Percentiles rank a stretch among this genome's conserved stretches.
Conservation (phyloP, 164 flowering plant genomes). For the Vitis cinerea region DNA sequence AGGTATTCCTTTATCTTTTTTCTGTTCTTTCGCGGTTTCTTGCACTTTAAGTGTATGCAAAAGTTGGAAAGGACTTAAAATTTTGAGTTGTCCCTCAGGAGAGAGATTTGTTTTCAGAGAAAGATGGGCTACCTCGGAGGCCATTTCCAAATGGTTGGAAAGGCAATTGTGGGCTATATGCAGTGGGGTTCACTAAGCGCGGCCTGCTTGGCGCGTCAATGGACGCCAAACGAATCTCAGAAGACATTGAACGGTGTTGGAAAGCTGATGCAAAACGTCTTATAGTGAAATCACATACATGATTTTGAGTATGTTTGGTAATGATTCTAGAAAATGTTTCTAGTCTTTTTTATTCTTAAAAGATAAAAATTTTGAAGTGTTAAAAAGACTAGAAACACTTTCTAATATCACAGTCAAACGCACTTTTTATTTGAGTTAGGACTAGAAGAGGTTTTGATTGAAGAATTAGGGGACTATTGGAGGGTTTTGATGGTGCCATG, state of each 20-base stretch:
- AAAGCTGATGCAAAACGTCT: slow-evolving; percentile 28
- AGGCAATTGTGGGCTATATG: slow-evolving; percentile 68
- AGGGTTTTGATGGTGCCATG: slow-evolving; percentile 2
- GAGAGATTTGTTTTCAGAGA: slow-evolving; percentile 55
- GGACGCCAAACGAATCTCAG: slow-evolving; percentile 68
- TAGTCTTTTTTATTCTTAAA: too few species aligned
- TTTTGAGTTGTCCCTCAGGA: slow-evolving; percentile 40
- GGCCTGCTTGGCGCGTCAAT: slow-evolving; percentile 73
- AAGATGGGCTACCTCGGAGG: slow-evolving; percentile 67
- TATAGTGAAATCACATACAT: background rate
- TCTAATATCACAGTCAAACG: too few species aligned
- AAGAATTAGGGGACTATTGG: background rate
- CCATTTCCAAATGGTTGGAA: slow-evolving; percentile 87
- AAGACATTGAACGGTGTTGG: slow-evolving; percentile 54
- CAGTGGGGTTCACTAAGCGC: slow-evolving; percentile 84
- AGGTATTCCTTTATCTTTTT: slow-evolving; percentile 33
- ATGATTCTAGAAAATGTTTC: too few species aligned
- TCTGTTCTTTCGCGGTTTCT: background rate
- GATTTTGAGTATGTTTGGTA: background rate
- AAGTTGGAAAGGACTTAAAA: background rate
- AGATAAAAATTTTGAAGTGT: too few species aligned
- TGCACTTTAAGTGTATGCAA: background rate
- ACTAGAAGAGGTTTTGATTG: background rate
- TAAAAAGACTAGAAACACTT: too few species aligned
- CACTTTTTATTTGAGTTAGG: background rate